Evolutionary conservation across 2,329 filamentous ascomycete species (phyloP), one percentile per base, ranked within the genome.

Genomic region (Penicillium sp.): DNA sequence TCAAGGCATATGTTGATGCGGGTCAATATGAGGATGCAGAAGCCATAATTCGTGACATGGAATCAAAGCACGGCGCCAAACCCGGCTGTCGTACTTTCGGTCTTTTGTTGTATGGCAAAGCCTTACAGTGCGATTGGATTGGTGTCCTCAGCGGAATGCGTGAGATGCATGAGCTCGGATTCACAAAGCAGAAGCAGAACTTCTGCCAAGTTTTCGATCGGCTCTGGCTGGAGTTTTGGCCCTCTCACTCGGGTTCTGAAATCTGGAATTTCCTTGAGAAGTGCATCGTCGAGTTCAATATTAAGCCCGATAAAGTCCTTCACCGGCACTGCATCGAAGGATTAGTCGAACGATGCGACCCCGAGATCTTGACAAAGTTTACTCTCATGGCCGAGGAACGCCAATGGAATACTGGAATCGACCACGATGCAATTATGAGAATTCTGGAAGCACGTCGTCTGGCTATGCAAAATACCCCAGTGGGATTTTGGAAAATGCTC

Each of bases 201-300:
- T 76, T 76, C 42, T 48, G 61, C 2, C 63, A 63, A 5, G 62
- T 68, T 22, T 76, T 76, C 46, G 72, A 76, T 51, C 72, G 73
- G 23, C 67, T 77, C 42, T 75, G 76, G 42, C 59, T 76, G 33
- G 74, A 77, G 57, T 77, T 70, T 48, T 76, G 73, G 66, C 65
- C 73, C 6, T 66, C 65, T 23, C 72, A 76, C 53, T 63, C 71
- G 4, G 71, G 69, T 0, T 14, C 53, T 15, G 61, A 70, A 22
- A 74, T 73, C 29, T 64, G 65, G n/a, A 63, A 72, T 9, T 77
- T 76, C 41, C 54, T 76, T 47, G 63, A 70, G 20, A 61, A 63
- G 20, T 71, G 66, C 26, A 67, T 77, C 42, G 66, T 72, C 20
- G 65, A 70, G 20, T 75, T 73, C 53, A 55, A 68, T 1, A 61